phyloP scores from a whole-genome alignment of 768 basidiomycete genomes.

The Pleurotus pulmonarius region DNA sequence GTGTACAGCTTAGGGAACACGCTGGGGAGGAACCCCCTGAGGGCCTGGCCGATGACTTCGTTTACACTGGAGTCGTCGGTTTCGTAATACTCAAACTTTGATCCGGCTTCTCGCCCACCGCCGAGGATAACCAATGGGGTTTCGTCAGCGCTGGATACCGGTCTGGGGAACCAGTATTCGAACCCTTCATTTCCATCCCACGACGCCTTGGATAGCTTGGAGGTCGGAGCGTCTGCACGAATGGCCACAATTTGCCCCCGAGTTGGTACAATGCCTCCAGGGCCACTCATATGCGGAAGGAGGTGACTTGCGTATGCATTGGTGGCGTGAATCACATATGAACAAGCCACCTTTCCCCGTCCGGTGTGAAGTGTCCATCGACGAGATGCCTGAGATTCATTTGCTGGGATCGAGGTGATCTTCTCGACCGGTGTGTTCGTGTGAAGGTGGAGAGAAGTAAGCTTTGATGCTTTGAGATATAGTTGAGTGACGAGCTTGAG shows the following conservation, averaged over 20 bases:
- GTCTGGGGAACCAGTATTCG: constrained; percentile 86
- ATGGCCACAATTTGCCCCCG: constrained; percentile 64
- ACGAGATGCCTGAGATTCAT: constrained; percentile 14
- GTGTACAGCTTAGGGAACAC: constrained; percentile 56
- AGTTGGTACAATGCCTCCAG: constrained; percentile 58
- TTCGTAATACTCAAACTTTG: constrained; percentile 44
- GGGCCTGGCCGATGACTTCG: constrained; percentile 36
- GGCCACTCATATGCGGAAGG: constrained; percentile 62
- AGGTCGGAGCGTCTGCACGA: constrained; percentile 30
- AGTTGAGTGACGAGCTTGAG: constrained; percentile 75
- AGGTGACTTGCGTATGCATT: constrained; percentile 81
- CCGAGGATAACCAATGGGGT: constrained; percentile 69
- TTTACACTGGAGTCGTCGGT: constrained; percentile 59
- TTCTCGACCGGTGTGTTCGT: constrained; percentile 70
- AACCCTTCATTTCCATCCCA: constrained; percentile 51
- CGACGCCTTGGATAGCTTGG: constrained; percentile 36
- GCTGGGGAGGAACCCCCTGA: constrained; percentile 58
- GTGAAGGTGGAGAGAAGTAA: constrained; percentile 48
- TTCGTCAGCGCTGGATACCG: constrained; percentile 18
- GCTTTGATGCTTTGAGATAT: constrained; percentile 38
- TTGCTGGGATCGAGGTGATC: constrained; percentile 23
- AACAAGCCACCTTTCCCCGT: constrained; percentile 58
- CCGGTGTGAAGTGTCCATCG: constrained; percentile 60
- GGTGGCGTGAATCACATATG: constrained; percentile 78
- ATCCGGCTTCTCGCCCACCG: constrained; percentile 52